phyloP scores from a whole-genome alignment of 257 asterid genomes.

The Rhazya stricta region DNA sequence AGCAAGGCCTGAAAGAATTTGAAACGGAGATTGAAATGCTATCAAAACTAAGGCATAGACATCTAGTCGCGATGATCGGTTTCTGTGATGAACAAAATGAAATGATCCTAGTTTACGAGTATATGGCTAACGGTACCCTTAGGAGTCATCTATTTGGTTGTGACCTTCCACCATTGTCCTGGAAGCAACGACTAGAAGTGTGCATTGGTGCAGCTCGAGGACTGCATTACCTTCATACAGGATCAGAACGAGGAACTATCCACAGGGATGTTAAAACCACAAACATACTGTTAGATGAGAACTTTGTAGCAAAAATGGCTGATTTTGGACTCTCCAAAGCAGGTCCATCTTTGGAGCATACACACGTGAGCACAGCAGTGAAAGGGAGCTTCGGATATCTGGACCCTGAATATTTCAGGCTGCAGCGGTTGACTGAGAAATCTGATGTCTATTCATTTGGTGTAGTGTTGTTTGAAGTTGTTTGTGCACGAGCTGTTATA shows the following conservation, averaged over 20 bases:
- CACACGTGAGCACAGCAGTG: conserved; percentile 14
- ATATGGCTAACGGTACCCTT: conserved; percentile 11
- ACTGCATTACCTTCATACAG: conserved; percentile 18
- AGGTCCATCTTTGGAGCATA: conserved; percentile 9
- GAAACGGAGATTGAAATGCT: conserved; percentile 15
- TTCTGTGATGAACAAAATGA: conserved; percentile 13
- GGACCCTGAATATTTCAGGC: conserved; percentile 13
- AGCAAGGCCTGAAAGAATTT: conserved; percentile 14
- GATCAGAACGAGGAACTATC: conserved; percentile 3
- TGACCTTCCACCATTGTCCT: conserved; percentile 12
- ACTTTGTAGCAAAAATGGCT: conserved; percentile 7
- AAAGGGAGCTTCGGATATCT: conserved; percentile 16
- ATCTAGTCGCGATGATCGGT: conserved; percentile 8
- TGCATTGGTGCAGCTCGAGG: conserved; percentile 16
- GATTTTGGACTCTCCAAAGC: conserved; percentile 15
- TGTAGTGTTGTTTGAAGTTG: conserved; percentile 8
- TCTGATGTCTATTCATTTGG: conserved; percentile 17
- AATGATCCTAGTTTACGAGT: conserved; percentile 16
- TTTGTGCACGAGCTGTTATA: conserved; percentile 10
- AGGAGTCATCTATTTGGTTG: conserved; percentile 10
- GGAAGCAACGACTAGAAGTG: conserved; percentile 14
- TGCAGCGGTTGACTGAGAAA: conserved; percentile 9
- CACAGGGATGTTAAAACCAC: conserved; percentile 14
- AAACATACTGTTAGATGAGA: conserved; percentile 10
- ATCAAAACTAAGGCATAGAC: conserved; percentile 13